Evolutionary conservation across 768 basidiomycete species (phyloP).

Genomic region (Porphyrellus cyaneotinctus): DNA sequence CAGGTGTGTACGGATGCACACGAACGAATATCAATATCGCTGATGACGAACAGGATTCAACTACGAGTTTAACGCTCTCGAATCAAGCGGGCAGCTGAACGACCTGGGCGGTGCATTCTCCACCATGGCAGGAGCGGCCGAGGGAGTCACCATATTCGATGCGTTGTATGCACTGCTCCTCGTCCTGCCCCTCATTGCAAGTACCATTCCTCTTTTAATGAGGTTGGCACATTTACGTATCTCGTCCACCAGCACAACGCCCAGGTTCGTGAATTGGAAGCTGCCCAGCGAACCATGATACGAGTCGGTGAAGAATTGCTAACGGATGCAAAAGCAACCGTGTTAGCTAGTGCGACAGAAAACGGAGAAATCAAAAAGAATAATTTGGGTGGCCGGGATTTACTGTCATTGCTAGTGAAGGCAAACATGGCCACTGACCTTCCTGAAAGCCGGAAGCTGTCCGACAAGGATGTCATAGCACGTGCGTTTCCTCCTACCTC

Average conservation of each 20-base stretch:
- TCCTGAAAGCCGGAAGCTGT: slow-evolving; percentile 49
- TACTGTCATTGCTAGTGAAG: slow-evolving; percentile 34
- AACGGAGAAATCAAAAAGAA: slow-evolving; percentile 33
- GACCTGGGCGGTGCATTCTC: slow-evolving; percentile 35
- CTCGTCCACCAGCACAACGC: slow-evolving; percentile 20
- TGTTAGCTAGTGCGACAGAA: slow-evolving; percentile 20
- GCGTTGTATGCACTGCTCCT: slow-evolving; percentile 37
- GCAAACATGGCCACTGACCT: slow-evolving; percentile 64
- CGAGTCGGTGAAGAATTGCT: slow-evolving; percentile 50
- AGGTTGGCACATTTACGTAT: background rate
- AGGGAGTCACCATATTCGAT: slow-evolving; percentile 19
- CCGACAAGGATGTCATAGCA: slow-evolving; percentile 58
- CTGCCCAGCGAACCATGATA: slow-evolving; percentile 40
- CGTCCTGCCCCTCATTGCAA: slow-evolving; percentile 36
- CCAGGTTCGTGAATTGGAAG: slow-evolving; percentile 12
- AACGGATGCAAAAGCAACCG: slow-evolving; percentile 43
- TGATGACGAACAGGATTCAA: slow-evolving; percentile 33
- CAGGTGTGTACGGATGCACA: slow-evolving; percentile 24
- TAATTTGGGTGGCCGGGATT: slow-evolving; percentile 42
- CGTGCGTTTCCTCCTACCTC: slow-evolving; percentile 33
- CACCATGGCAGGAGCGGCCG: slow-evolving; percentile 18
- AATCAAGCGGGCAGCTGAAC: slow-evolving; percentile 19
- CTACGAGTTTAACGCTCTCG: slow-evolving; percentile 34
- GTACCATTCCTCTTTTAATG: slow-evolving; percentile 4
- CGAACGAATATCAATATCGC: background rate